Evolutionary conservation across 768 basidiomycete species (phyloP).

Genomic region (Termitomyces titanicus): DNA sequence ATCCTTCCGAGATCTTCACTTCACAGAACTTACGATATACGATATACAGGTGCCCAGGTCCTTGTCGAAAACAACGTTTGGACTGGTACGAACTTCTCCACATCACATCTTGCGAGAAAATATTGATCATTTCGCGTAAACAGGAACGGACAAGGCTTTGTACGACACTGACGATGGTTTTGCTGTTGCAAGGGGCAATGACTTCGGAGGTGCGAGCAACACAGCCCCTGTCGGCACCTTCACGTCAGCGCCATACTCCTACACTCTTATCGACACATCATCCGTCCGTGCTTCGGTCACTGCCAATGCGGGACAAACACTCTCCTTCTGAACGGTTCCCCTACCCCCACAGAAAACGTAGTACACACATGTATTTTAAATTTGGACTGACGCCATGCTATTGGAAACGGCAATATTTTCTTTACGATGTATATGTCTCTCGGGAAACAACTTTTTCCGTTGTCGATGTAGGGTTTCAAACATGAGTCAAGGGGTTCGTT

Average conservation of each 20-base stretch:
- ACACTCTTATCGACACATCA: constrained; percentile 24
- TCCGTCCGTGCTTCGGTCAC: constrained; percentile 24
- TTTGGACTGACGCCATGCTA: background rate
- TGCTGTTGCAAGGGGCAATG: constrained; percentile 35
- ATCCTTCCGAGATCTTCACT: background rate
- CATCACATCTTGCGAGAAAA: background rate
- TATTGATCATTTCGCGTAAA: no score
- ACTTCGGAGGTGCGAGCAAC: constrained; percentile 30
- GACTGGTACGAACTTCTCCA: constrained; percentile 24
- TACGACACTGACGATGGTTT: constrained; percentile 39
- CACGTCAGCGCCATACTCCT: constrained; percentile 31
- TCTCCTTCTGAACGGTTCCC: constrained; percentile 21
- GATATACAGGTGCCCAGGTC: constrained; percentile 34
- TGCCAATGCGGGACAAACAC: constrained; percentile 27
- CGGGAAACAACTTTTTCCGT: background rate
- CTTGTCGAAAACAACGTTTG: constrained; percentile 47
- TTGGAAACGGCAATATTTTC: background rate
- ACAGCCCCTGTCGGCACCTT: constrained; percentile 30
- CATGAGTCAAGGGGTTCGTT: background rate
- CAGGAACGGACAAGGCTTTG: constrained; percentile 34
- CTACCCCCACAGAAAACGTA: background rate
- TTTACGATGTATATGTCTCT: background rate
- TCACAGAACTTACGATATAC: background rate
- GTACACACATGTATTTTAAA: background rate
- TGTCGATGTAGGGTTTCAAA: background rate